Base-by-base conservation (phyloP, 2,329 filamentous ascomycete genomes). In the Cladosporium halotolerans region DNA sequence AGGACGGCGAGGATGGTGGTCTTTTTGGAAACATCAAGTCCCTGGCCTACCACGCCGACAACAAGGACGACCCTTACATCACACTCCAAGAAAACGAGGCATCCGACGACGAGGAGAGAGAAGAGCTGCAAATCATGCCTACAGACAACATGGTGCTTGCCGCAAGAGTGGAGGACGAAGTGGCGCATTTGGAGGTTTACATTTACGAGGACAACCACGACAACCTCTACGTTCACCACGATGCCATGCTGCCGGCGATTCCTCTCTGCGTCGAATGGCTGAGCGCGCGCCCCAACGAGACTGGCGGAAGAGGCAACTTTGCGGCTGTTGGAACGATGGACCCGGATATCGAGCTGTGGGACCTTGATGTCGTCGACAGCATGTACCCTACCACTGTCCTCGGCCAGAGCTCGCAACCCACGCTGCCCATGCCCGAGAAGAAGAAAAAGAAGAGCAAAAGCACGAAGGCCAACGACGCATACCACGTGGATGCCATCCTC, bases 381-480 rank as follows among this genome's bases (percentile, higher is more conserved):
- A 95, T 99, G 88, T 99, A 96, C 67, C 93, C 93, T 18, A 95
- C 96, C 68, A 91, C 92, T 9, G 95, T 99, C 58, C 82, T 99
- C 4, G 93, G 93, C 9, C 87, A 92, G 66, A 57, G 53, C n/a
- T 58, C 62, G 2, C 55, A 62, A 40, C 52, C 50, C n/a, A 52
- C 58, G 16, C 55, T 53, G 10, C 43, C 60, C 4, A 52, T 54
- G 38, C 56, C 62, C 14, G 61, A 60, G 14, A 85, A 84, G 66
- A 91, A 90, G 69, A 93, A 91, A 73, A 95, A 91, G 72, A 91
- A 89, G 75, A 93, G 90, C 79, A 95, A 91, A 80, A 80, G 81
- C 45, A 88, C 86, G 71, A 93, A 92, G 77, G 81, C 86, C 55
- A 97, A 96, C 68, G 88, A 93, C 61, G 80, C 87, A 56, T 95